These are phyloP conservation scores for Candida golubevii DNA, from an alignment of 805 yeast genomes.

Conservation along the genomic window DNA sequence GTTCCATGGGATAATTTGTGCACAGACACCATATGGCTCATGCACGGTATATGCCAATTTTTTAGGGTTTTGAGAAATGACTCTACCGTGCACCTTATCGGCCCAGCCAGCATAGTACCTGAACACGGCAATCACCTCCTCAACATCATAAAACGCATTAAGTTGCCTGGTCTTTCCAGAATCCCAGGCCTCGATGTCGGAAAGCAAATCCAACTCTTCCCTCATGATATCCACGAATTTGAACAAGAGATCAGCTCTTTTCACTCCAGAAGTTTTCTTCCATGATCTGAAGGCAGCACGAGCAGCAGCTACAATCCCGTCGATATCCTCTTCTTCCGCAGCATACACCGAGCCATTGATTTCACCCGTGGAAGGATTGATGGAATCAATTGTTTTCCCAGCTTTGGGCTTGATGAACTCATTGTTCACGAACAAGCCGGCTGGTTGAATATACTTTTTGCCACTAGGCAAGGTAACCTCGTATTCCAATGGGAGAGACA, in stretches of 20 bases:
- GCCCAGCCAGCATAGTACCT: conserved; percentile 62
- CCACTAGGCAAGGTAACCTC: conserved; percentile 49
- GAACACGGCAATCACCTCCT: conserved; percentile 41
- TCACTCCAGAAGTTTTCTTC: conserved; percentile 44
- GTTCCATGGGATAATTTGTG: conserved; percentile 71
- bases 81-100: conserved; percentile 49
- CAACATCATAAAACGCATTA: conserved; percentile 49
- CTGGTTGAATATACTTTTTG: conserved; percentile 46
- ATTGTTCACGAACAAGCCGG: conserved; percentile 61
- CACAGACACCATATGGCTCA: conserved; percentile 65
- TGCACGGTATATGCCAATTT: conserved; percentile 64
- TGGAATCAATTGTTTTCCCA: conserved; percentile 36
- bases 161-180: conserved; percentile 43
- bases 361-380: conserved; percentile 42
- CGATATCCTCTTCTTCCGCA: conserved; percentile 41
- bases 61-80: conserved; percentile 39
- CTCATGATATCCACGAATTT: conserved; percentile 36
- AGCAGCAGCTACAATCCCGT: conserved; percentile 38
- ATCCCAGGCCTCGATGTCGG: conserved; percentile 44
- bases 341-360: conserved; percentile 39
- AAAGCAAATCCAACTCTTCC: conserved; percentile 29
- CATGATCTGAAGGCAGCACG: conserved; percentile 39
- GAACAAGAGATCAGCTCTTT: conserved; percentile 34
- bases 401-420: conserved; percentile 26
- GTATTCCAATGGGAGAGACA: conserved; percentile 36